Evolutionary conservation across 805 yeast species (phyloP), one percentile per base, ranked within the genome.

Genomic region (Zygosaccharomyces kombuchaensis): DNA sequence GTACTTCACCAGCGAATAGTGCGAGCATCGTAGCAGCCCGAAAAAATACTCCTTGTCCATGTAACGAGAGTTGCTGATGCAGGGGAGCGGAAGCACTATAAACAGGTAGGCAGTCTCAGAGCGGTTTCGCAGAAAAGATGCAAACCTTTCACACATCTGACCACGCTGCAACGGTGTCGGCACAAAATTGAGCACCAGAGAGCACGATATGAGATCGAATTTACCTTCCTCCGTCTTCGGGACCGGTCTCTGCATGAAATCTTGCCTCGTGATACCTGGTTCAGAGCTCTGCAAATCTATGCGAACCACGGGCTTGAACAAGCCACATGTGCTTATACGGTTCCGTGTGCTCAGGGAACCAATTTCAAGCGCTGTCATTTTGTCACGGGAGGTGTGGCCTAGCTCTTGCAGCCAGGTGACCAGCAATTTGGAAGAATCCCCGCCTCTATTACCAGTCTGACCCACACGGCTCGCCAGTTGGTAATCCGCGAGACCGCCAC

Each of bases 401-500:
- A 67, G 41, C 29, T 71, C 74, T 17, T 70, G 67, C 4, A 87
- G 65, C 90, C 95, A 87, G 45, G 80, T 77, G n/a, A 87, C 74
- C 36, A 91, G 68, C 56, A 81, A 72, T 54, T 83, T 86, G 2
- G 96, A 88, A 0, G 96, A 87, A 60, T 91, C 99, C 1, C 96
- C 96, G 0, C 99, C 98, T 51, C 98, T 64, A 38, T 74, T 73
- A 0, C 65, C 61, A 47, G 79, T 77, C 57, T 91, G 99, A 0
- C 99, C 99, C 41, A 80, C 78, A 1, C 84, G 76, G 1, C 96
- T 87, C 0, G 98, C 98, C 16, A 73, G 65, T 59, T 91, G 99
- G 62, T 91, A 91, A 9, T 78, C 77, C 40, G 79, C 74, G 1
- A 91, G 62, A 0, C 96, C 97, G 0, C 96, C 97, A 35, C 81